Evolutionary conservation across 495 filamentous ascomycete genomes (phyloP), one percentile per base, ranked within the genome.

Genomic region (Neurospora sp.): DNA sequence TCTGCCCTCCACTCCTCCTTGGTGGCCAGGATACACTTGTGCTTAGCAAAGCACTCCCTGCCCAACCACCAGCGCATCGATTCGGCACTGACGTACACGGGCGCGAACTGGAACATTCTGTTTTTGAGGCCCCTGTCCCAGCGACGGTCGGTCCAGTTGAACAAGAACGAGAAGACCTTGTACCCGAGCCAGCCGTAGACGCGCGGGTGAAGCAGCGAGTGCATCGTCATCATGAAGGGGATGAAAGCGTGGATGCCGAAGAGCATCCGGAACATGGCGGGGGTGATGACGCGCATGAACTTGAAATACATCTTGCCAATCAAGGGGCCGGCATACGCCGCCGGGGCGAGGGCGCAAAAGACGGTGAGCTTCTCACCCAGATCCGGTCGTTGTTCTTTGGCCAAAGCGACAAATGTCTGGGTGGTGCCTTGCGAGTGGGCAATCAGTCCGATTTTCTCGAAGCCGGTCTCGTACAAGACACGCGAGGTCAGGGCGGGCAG

Each of bases 41-140:
- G 94, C 74, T 86, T 91, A 0, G 96, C 93, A 79, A 98, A 98
- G 75, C 94, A 93, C 76, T 96, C 93, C 2, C 91, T 82, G 0
- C 96, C 96, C 1, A 98, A 85, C 95, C 95, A 98, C 96, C 95
- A 98, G 0, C 93, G 87, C 91, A 98, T 97, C 31, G 89, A 91
- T 83, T 98, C 95, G 7, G 93, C 89, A 73, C 90, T 92, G 37
- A 97, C 93, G 77, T 95, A 97, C 3, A 96, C 92, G 5, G 95
- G 95, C 3, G 92, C 89, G 74, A 97, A 98, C 77, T 94, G 92
- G 81, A 98, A 98, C 88, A 95, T 91, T 14, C 95, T 89, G 75
- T 92, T 85, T 48, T 92, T 87, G 18, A 98, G 82, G 12, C 84
- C 94, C 18, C 89, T 87, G 74, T 98, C 95, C 95, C 95, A 98